These are phyloP conservation scores for Clavispora phyllophila DNA, from an alignment of 805 yeast genomes.

Conservation along the genomic window DNA sequence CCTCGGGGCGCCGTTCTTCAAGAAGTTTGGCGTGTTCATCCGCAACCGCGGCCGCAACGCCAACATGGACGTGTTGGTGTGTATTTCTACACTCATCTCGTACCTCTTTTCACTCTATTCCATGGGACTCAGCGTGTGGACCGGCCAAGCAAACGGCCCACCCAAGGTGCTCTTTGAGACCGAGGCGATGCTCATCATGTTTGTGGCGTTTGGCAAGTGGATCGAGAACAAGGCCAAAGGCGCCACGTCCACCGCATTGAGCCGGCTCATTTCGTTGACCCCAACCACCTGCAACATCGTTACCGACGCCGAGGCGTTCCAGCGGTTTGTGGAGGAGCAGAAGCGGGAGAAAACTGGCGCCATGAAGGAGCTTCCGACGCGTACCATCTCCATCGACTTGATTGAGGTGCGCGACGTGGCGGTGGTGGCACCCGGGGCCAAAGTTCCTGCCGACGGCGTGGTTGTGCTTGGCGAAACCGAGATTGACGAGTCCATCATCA, in stretches of 20 bases:
- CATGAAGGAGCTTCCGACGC: conserved; percentile 31
- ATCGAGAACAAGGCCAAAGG: conserved; percentile 91
- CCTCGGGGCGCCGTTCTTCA: conserved; percentile 65
- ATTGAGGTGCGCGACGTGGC: conserved; percentile 75
- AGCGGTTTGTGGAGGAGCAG: conserved; percentile 4
- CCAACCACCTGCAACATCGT: conserved; percentile 73
- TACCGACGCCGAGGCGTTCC: conserved; percentile 31
- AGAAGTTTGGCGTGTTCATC: conserved; percentile 59
- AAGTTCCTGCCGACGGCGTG: conserved; percentile 87
- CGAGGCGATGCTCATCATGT: conserved; percentile 73
- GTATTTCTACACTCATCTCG: conserved; percentile 75
- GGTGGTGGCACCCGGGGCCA: conserved; percentile 77
- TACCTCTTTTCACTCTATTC: conserved; percentile 68
- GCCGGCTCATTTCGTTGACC: conserved; percentile 71
- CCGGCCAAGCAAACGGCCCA: conserved; percentile 34
- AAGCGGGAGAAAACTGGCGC: conserved; percentile 3
- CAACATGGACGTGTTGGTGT: conserved; percentile 90
- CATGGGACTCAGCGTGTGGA: conserved; percentile 44
- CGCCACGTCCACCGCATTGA: conserved; percentile 83
- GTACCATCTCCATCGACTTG: conserved; percentile 64
- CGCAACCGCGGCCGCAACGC: conserved; percentile 53
- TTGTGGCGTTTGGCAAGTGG: conserved; percentile 87
- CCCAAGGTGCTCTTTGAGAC: conserved; percentile 84
- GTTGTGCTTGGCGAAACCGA: conserved; percentile 76
- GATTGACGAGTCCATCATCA: conserved; percentile 81